Percentiles rank a stretch among this genome's conserved stretches.
These are phyloP conservation scores for Arthrobotrys sphaeroides DNA, from an alignment of 2,329 filamentous ascomycete species.

Conservation along the genomic window DNA sequence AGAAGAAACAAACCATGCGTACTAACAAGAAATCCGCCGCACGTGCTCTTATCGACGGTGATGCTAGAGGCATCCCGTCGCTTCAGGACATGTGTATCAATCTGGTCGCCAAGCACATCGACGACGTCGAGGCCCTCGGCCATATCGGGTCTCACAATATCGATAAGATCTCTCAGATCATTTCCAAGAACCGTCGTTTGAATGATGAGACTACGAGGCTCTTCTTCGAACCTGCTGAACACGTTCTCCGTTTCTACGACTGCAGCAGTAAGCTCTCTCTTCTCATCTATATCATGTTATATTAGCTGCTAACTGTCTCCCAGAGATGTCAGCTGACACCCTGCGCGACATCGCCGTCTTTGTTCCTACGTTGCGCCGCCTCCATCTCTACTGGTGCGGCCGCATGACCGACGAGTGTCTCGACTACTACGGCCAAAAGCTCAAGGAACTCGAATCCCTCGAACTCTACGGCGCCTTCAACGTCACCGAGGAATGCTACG, in stretches of 20 bases:
- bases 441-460: constrained; percentile 54
- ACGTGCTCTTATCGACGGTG: constrained; percentile 54
- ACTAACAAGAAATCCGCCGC: constrained; percentile 54
- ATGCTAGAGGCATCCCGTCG: constrained; percentile 52
- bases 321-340: constrained; percentile 55
- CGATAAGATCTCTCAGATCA: constrained; percentile 57
- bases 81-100: constrained; percentile 57
- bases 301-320: not conserved
- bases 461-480: constrained; percentile 57
- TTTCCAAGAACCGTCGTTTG: constrained; percentile 57
- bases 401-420: constrained; percentile 56
- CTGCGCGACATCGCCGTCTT: constrained; percentile 55
- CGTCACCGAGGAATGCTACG: constrained; percentile 55
- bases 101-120: constrained; percentile 57
- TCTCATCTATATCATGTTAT: not conserved
- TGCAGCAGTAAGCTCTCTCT: constrained; percentile 55
- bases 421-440: constrained; percentile 55
- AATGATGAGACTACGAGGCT: constrained; percentile 56
- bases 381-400: constrained; percentile 56
- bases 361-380: constrained; percentile 55
- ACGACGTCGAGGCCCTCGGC: constrained; percentile 57
- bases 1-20: constrained; percentile 53
- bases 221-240: constrained; percentile 55
- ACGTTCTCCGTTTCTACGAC: constrained; percentile 56
- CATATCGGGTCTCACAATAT: constrained; percentile 56